Conservation (phyloP, 768 basidiomycete genomes). For the Vishniacozyma victoriae region DNA sequence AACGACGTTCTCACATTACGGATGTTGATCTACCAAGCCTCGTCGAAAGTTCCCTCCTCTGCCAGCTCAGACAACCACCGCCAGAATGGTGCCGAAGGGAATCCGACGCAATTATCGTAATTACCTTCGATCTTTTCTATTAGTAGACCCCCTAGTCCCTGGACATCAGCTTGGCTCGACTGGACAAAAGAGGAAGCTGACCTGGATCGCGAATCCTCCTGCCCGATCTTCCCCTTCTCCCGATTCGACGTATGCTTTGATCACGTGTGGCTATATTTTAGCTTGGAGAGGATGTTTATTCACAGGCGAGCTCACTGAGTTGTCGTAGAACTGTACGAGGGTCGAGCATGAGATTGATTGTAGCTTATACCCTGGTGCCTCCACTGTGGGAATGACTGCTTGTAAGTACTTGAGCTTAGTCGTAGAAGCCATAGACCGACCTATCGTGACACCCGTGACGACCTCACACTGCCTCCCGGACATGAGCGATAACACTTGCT, state of each 20-base stretch:
- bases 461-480: constrained; percentile 85
- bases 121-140: constrained; percentile 82
- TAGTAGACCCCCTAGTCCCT: constrained; percentile 70
- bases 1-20: not conserved
- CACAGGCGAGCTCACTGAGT: constrained; percentile 27
- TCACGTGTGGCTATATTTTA: constrained; percentile 43
- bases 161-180: not conserved
- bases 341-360: constrained; percentile 46
- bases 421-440: constrained; percentile 47
- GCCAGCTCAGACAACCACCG: constrained; percentile 42
- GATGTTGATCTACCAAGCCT: constrained; percentile 24
- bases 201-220: constrained; percentile 92
- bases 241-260: constrained; percentile 74
- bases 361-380: constrained; percentile 46
- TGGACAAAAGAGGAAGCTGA: constrained; percentile 43
- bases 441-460: constrained; percentile 80
- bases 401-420: not conserved
- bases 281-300: not conserved
- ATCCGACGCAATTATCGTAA: constrained; percentile 65
- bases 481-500: constrained; percentile 78
- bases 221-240: constrained; percentile 83
- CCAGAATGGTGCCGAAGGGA: constrained; percentile 64
- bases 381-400: constrained; percentile 42
- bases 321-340: constrained; percentile 39
- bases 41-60: constrained; percentile 39